Evolutionary conservation across 345 rosid species (phyloP), one percentile per base, ranked within the genome.

Genomic region (Gossypium mustelinum): DNA sequence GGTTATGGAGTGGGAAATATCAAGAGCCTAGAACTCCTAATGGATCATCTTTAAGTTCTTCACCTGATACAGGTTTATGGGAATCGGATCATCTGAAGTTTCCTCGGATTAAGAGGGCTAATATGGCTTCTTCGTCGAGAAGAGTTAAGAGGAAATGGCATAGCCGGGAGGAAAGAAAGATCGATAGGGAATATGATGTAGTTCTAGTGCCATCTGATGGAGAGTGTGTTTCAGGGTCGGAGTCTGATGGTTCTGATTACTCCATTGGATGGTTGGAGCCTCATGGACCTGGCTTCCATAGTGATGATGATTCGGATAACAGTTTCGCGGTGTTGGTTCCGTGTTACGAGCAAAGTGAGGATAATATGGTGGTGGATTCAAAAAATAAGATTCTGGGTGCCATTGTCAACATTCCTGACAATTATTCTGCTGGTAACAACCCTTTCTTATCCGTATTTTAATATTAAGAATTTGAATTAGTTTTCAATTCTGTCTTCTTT

Each of bases 251-350:
- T 75, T 87, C 88, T 0, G 96, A 90, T 81, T 90, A 87, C 81
- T 90, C 96, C 2, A 84, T 88, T 68, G 96, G 96, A 78, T 90
- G 96, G 96, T 72, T 88, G 76, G 96, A 90, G 79, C 96, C 96
- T 76, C 96, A 87, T 80, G 93, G 91, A 48, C 82, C 90, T 68
- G 90, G 81, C 63, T 90, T 90, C 78, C 86, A 62, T 75, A 84
- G 84, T 75, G 92, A 88, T 25, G 86, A 88, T 73, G 95, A 87
- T 27, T 68, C 66, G 0, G 89, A 90, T 61, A 75, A 82, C 72
- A 90, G 90, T 70, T 90, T 88, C 56, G 96, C 96, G 18, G 93
- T 87, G 70, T 78, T 90, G 84, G 96, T 90, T 68, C 91, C 88
- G 0, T 90, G 96, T 71, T 88, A 90, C 48, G 89, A 87, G 3